Evolutionary conservation across 2,329 filamentous ascomycete genomes (phyloP), one percentile per base, ranked within the genome.

Genomic region (Chaetomium sp.): DNA sequence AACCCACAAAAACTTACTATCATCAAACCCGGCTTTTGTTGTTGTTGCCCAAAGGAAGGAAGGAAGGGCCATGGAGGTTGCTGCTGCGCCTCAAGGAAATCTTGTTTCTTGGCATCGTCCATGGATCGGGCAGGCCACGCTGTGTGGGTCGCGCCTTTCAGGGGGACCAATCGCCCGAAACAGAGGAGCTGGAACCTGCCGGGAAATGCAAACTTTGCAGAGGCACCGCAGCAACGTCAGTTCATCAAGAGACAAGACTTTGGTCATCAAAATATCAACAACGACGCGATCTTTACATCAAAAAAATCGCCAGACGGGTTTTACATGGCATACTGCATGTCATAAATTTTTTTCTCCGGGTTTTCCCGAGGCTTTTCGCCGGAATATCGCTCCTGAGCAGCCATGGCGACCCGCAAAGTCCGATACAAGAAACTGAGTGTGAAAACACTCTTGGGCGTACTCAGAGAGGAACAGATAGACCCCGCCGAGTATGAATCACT

Each of bases 381-480:
- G 65, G 70, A 70, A 63, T 69, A 67, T 72, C 72, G 68, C 69
- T 69, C 72, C 72, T 75, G 76, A 76, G 74, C 75, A 79, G 81
- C 76, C 80, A 87, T 87, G 85, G 84, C 83, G 71, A 85, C 83
- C 75, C 80, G 87, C 79, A 89, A 89, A 80, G 87, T 92, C 76
- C 86, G 90, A 77, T 89, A 91, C 84, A 90, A 92, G 82, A 98
- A 98, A 84, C 87, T 97, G 79, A 95, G 90, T 79, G 87, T 91
- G 75, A 96, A 96, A 83, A 92, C 93, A 77, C 88, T 88, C 73
- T 88, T 97, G 75, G 89, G 89, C 66, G 89, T 99, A 73, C 86
- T 97, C 75, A 87, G 90, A 77, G 94, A 98, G 81, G 85, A 92
- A 78, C 91, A 98, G 76, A 90, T 98, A 79, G 93, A 97, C 76